phyloP scores from a whole-genome alignment of 257 asterid genomes.

The Cruciata laevipes region DNA sequence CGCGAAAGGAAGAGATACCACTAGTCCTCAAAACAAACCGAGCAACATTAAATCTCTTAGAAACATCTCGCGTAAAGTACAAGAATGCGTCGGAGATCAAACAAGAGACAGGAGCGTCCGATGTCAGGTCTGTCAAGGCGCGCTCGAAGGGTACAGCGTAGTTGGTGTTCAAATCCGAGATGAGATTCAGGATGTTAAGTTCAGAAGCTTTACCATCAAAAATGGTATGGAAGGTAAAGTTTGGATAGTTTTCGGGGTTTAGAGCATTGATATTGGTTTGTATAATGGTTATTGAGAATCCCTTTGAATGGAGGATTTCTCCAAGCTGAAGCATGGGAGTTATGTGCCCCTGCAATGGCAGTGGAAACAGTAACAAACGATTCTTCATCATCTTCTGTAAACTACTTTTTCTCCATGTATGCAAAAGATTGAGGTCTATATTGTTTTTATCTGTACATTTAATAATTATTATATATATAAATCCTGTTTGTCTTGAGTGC shows the following conservation, averaged over 20 bases:
- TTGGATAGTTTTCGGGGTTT: conserved; percentile 3
- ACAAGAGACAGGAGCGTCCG: conserved; percentile 9
- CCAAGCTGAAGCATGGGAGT: conserved; percentile 22
- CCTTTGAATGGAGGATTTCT: conserved; percentile 13
- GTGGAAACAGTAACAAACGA: conserved; percentile 8
- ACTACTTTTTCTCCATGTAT: neutral
- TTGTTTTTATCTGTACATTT: neutral
- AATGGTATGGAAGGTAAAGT: conserved; percentile 12
- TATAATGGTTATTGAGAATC: conserved; percentile 17
- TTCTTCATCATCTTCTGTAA: neutral
- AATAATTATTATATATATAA: no score
- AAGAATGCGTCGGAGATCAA: conserved; percentile 19
- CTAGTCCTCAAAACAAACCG: conserved; percentile 22
- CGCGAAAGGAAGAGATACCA: conserved; percentile 12
- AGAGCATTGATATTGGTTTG: conserved; percentile 12
- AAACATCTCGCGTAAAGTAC: conserved; percentile 15
- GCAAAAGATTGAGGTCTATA: no score
- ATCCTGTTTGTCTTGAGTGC: neutral
- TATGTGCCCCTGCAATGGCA: conserved; percentile 23
- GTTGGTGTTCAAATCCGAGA: conserved; percentile 8
- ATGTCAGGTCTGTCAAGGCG: conserved; percentile 13
- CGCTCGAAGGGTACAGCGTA: conserved; percentile 3
- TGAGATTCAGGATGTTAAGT: neutral
- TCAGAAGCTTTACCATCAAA: conserved; percentile 5
- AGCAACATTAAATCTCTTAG: conserved; percentile 3